Conservation (phyloP, 192 early-diverging fungal species). For the Rhizophagus prolifer region DNA sequence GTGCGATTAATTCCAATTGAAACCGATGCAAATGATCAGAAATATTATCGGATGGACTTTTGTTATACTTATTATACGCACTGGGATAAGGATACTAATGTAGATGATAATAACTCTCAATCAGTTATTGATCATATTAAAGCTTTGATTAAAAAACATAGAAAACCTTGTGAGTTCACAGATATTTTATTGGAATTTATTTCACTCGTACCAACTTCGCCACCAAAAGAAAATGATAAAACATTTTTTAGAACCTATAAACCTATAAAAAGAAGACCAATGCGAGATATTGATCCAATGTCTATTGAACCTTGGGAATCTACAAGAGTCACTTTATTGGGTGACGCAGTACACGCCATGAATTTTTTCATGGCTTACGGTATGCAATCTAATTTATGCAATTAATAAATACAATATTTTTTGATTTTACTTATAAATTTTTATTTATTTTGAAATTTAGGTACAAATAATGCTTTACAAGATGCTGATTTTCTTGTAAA, state of each 20-base stretch:
- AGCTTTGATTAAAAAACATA: neutral
- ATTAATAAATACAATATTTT: neutral
- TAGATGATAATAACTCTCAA: neutral
- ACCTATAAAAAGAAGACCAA: neutral
- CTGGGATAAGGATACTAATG: neutral
- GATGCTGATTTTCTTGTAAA: neutral
- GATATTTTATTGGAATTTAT: conserved; percentile 1
- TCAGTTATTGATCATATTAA: neutral
- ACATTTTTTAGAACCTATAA: neutral
- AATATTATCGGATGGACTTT: neutral
- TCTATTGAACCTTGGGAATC: neutral
- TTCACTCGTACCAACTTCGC: neutral
- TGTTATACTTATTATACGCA: neutral
- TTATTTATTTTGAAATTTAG: neutral
- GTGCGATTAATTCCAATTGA: neutral
- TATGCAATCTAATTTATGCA: neutral
- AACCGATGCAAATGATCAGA: neutral
- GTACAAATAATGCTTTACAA: neutral
- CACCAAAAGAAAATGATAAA: neutral
- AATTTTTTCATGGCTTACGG: neutral
- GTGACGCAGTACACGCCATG: conserved; percentile 7
- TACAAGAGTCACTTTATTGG: conserved; percentile 3
- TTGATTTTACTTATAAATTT: neutral
- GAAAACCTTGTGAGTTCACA: neutral
- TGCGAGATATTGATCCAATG: neutral